A percentile compares a stretch with the other conserved stretches of the same genome.
Evolutionary conservation across 306 rosid genomes (phyloP).

Genomic region (Casuarina equisetifolia): DNA sequence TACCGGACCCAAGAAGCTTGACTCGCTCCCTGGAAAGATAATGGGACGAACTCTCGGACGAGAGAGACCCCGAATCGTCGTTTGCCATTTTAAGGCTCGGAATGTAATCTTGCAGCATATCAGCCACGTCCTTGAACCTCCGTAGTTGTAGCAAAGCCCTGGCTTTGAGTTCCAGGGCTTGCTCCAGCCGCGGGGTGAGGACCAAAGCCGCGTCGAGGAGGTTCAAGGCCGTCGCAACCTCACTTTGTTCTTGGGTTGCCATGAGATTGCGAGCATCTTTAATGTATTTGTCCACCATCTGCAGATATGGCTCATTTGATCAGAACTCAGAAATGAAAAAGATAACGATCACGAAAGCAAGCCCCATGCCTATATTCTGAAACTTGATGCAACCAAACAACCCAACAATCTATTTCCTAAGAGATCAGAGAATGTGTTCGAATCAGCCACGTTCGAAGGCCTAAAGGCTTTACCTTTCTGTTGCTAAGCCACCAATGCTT

Average conservation of each 20-base stretch:
- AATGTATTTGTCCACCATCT: slow-evolving; percentile 80
- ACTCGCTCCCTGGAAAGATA: slow-evolving; percentile 67
- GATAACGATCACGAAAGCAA: no score
- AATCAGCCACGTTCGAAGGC: background rate
- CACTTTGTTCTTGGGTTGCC: slow-evolving; percentile 67
- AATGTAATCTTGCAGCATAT: slow-evolving; percentile 93
- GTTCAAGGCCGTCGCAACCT: slow-evolving; percentile 60
- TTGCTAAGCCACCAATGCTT: slow-evolving; percentile 97
- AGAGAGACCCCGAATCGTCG: slow-evolving; percentile 57
- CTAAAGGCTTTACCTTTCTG: slow-evolving; percentile 54
- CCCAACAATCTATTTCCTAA: background rate
- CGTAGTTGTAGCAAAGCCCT: slow-evolving; percentile 70
- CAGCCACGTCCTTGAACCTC: slow-evolving; percentile 82
- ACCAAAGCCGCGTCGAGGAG: slow-evolving; percentile 82
- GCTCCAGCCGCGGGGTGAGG: slow-evolving; percentile 70
- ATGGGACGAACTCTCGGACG: slow-evolving; percentile 59
- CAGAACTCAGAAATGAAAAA: no score
- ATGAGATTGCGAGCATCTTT: slow-evolving; percentile 75
- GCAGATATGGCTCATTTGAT: background rate
- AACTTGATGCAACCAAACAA: background rate
- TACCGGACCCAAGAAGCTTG: slow-evolving; percentile 51
- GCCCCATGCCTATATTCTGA: background rate
- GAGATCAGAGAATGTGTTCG: background rate
- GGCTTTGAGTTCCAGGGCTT: slow-evolving; percentile 82
- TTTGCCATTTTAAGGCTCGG: slow-evolving; percentile 75